Base-by-base conservation (phyloP, 306 rosid genomes). In the Herpetospermum pedunculosum region DNA sequence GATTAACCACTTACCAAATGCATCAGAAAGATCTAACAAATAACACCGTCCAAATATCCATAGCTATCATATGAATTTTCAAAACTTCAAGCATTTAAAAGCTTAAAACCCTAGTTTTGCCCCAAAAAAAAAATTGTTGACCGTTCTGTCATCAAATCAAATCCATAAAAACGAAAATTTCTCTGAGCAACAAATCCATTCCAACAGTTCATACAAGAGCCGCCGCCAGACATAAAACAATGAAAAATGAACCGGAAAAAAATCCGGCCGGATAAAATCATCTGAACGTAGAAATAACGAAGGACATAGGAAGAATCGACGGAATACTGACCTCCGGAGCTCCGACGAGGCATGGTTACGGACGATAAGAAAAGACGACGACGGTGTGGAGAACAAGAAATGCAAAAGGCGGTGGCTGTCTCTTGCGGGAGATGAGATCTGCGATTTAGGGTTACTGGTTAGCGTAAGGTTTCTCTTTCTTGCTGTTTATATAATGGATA, bases 281-380 rank as follows among this genome's bases (percentile, higher is more conserved):
- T 65, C 49, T 1, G n/a, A 38, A 65, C n/a, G 29, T 4, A 23
- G 72, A 13, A 40, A 65, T 40, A 6, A 40, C 50, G 0, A 38
- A 10, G 6, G 4, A 5, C n/a, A 21, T 11, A 65, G 0, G 34
- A 13, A 40, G 12, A 65, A 40, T 12, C 12, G 11, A 14, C 21
- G 50, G 29, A 21, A 65, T 12, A 40, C 72, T 40, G 1, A 65
- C 72, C 72, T 2, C 72, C 72, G 5, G 72, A 65, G 50, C 72
- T 64, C n/a, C 72, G 50, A 65, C 72, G 72, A 65, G 72, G 34
- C 72, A 65, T 65, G 72, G n/a, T 65, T 40, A 6, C 10, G 34
- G 72, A 40, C 5, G 19, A 65, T 12, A 6, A 40, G 21, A 37
- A 4, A 14, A 7, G 34, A 14, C n/a, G 50, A 65, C 50, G n/a